Evolutionary conservation across 2,329 filamentous ascomycete species (phyloP).

Genomic region (Calonectria leucothoes): DNA sequence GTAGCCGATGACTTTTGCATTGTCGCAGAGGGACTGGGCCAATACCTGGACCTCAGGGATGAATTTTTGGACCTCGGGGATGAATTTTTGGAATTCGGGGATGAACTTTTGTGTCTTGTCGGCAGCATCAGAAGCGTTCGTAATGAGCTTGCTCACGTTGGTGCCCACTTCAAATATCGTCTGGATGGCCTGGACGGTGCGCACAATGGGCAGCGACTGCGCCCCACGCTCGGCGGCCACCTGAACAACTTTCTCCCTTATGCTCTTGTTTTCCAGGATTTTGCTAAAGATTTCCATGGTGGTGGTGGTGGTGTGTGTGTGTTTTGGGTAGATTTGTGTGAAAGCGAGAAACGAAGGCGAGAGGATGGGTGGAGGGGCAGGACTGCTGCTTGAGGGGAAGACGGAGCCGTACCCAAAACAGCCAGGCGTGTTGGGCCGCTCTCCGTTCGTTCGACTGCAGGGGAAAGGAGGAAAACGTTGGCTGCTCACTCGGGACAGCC

Average conservation of each 20-base stretch:
- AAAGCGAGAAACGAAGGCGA: not conserved
- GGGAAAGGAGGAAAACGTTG: not conserved
- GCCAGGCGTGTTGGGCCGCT: slow-evolving; percentile 2
- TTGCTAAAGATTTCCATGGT: slow-evolving; percentile 9
- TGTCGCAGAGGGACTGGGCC: slow-evolving; percentile 49
- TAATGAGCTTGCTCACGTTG: slow-evolving; percentile 26
- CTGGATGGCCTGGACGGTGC: slow-evolving; percentile 14
- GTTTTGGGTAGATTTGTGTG: not conserved
- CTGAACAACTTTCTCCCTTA: not conserved
- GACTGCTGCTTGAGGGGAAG: not conserved
- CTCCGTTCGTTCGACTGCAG: not conserved
- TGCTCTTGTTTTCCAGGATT: slow-evolving; percentile 5
- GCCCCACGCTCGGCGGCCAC: not conserved
- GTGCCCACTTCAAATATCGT: slow-evolving; percentile 7
- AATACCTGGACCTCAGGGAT: slow-evolving; percentile 50
- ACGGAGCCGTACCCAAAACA: slow-evolving; percentile 3
- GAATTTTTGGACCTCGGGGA: slow-evolving; percentile 40
- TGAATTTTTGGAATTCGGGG: slow-evolving; percentile 25
- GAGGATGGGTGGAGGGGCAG: not conserved
- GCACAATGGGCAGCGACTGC: slow-evolving; percentile 12
- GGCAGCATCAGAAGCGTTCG: slow-evolving; percentile 37
- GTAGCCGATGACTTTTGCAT: slow-evolving; percentile 43
- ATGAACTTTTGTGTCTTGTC: slow-evolving; percentile 30
- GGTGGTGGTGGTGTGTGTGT: slow-evolving; percentile 2
- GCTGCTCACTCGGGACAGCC: not conserved